These are phyloP conservation scores for Polygonum maritimum DNA, from an alignment of 148 eudicot genomes.

Conservation along the genomic window DNA sequence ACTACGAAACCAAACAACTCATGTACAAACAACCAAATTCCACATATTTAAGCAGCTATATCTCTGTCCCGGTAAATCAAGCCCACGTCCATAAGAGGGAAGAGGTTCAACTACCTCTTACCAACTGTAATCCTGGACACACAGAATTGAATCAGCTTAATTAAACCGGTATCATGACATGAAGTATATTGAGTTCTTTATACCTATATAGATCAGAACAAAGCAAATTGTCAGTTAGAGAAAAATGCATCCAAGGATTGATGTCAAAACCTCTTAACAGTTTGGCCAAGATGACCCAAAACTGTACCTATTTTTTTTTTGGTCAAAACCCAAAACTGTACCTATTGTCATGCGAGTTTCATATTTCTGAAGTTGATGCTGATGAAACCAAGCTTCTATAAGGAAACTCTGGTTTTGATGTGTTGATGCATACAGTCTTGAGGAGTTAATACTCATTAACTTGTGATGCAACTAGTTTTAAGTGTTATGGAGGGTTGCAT, in stretches of 20 bases:
- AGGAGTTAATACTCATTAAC: no score
- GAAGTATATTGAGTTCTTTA: not conserved
- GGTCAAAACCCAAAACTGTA: no score
- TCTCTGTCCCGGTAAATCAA: conserved; percentile 44
- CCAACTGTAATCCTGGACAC: conserved; percentile 27
- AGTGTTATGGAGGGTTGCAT: no score
- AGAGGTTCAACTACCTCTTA: conserved; percentile 57
- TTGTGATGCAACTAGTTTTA: no score
- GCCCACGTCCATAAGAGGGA: conserved; percentile 62
- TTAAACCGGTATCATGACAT: not conserved
- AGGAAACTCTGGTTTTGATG: not conserved
- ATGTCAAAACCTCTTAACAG: not conserved
- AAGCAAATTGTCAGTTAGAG: not conserved
- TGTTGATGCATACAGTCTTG: no score
- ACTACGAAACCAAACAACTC: conserved; percentile 27
- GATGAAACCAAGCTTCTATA: not conserved
- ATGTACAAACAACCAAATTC: conserved; percentile 8
- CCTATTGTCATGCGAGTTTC: not conserved
- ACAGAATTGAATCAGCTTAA: not conserved
- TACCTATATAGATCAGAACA: not conserved
- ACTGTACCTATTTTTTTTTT: no score
- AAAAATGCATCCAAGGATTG: not conserved
- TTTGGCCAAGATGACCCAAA: not conserved
- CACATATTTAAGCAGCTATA: conserved; percentile 58
- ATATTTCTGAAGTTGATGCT: not conserved